A percentile compares a stretch with the other conserved stretches of the same genome.
Conservation (phyloP, 352 stramenopile genomes). For the Detonula confervacea region DNA sequence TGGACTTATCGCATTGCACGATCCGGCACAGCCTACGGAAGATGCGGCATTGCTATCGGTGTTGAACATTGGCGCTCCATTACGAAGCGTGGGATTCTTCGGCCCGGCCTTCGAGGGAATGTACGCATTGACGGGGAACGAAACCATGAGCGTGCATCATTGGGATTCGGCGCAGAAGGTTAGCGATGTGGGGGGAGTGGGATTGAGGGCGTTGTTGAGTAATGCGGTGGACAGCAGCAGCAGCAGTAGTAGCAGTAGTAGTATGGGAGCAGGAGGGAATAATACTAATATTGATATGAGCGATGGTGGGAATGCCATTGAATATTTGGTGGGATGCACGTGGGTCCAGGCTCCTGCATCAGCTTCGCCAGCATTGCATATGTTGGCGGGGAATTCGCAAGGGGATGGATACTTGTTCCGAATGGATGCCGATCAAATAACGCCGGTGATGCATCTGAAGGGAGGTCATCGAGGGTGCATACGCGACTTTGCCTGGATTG, state of each 20-base stretch:
- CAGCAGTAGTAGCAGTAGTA: too few relatives aligned
- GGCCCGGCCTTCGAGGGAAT: conserved; percentile 64
- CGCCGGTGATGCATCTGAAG: conserved; percentile 44
- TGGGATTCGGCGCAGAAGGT: conserved; percentile 62
- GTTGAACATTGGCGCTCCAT: conserved; percentile 62
- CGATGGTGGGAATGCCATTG: conserved; percentile 44
- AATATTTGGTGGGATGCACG: conserved; percentile 79
- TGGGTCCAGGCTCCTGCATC: conserved; percentile 51
- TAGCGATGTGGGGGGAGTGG: conserved; percentile 60
- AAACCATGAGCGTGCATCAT: conserved; percentile 77
- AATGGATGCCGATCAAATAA: conserved; percentile 61
- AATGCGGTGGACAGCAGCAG: conserved; percentile 36
- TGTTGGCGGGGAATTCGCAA: conserved; percentile 67
- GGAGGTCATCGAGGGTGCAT: conserved; percentile 75
- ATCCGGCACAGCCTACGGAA: conserved; percentile 76
- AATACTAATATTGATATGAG: too few relatives aligned
- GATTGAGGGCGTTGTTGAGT: conserved; percentile 53
- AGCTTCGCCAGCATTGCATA: conserved; percentile 45
- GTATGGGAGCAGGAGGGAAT: too few relatives aligned
- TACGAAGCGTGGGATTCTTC: conserved; percentile 77
- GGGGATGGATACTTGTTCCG: conserved; percentile 72
- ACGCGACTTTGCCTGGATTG: conserved; percentile 63
- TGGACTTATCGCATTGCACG: conserved; percentile 71
- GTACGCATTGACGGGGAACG: conserved; percentile 78
- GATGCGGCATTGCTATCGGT: conserved; percentile 70